phyloP scores from a whole-genome alignment of 306 rosid genomes.

The Dalbergia cochinchinensis region DNA sequence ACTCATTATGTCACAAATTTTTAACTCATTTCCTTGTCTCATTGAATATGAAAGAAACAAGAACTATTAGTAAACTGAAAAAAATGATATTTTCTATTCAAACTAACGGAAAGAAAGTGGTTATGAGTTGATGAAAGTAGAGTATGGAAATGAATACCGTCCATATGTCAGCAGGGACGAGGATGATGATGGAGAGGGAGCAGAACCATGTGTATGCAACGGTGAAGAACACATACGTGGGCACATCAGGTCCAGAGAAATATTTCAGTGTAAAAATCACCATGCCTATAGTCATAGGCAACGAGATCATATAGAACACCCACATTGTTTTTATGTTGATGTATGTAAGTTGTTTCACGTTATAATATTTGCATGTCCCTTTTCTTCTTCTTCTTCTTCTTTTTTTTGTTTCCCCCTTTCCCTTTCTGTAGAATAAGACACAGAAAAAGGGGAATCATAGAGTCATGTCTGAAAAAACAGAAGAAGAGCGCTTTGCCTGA shows the following conservation, averaged over 20 bases:
- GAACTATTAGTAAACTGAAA: too few species aligned
- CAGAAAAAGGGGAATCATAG: slow-evolving; percentile 38
- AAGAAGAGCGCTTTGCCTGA: slow-evolving; percentile 31
- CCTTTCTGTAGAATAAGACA: slow-evolving; percentile 41
- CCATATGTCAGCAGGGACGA: slow-evolving; percentile 98
- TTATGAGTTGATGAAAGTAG: not conserved
- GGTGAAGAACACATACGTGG: slow-evolving; percentile 80
- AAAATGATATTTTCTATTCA: too few species aligned
- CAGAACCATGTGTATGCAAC: slow-evolving; percentile 98
- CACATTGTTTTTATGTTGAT: slow-evolving; percentile 62
- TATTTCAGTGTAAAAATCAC: slow-evolving; percentile 80
- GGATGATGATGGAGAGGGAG: slow-evolving; percentile 89
- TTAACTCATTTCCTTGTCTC: too few species aligned
- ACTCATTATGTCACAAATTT: not conserved
- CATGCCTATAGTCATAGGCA: slow-evolving; percentile 90
- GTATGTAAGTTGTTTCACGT: not conserved
- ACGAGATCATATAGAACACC: slow-evolving; percentile 92
- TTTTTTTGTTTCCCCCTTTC: slow-evolving; percentile 32
- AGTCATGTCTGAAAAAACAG: slow-evolving; percentile 34
- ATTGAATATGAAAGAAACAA: too few species aligned
- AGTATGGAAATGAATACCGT: slow-evolving; percentile 59
- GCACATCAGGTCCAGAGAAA: slow-evolving; percentile 93
- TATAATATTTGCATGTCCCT: not conserved
- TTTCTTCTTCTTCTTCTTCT: not conserved
- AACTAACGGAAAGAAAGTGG: not conserved